Evolutionary conservation across 805 yeast genomes (phyloP), one percentile per base, ranked within the genome.

Genomic region (Lipomyces sp.): DNA sequence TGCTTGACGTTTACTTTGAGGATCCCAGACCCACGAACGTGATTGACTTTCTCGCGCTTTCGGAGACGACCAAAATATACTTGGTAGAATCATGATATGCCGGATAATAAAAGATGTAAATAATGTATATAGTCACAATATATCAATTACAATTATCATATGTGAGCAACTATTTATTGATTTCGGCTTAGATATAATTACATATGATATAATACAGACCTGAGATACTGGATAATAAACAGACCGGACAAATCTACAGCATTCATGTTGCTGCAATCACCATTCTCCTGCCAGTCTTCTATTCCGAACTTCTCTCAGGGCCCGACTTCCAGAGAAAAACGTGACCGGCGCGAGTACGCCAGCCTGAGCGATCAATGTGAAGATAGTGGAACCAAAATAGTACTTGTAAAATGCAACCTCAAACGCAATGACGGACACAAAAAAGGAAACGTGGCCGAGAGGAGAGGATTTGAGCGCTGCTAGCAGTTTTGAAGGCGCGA

Each of bases 241-340:
- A n/a, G n/a, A n/a, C n/a, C n/a, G n/a, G n/a, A n/a, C n/a, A n/a
- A n/a, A n/a, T n/a, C n/a, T n/a, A n/a, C n/a, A n/a, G n/a, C n/a
- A n/a, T n/a, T 26, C 29, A 26, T 26, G 29, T 7, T 26, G 10
- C 10, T 10, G 29, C 29, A 7, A n/a, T n/a, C 39, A 26, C 34
- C 54, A 45, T 54, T 58, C 28, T 47, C 63, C 63, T 57, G 48
- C 46, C 19, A 57, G 33, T 18, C 69, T 49, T 38, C 69, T 54
- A 23, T 33, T 33, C 24, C 59, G 41, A 3, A 65, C 74, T 47
- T 68, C 73, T 63, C 83, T 74, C 61, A 86, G 74, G 16, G 82
- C 83, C 59, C 79, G 77, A n/a, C 84, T 74, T 13, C 93, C 93
- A 45, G 80, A 67, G 63, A 76, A 74, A 36, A 84, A 63, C 28